Percentiles rank a stretch among this genome's conserved stretches.
phyloP scores from a whole-genome alignment of 2,329 filamentous ascomycete species.

The Fusarium equiseti region DNA sequence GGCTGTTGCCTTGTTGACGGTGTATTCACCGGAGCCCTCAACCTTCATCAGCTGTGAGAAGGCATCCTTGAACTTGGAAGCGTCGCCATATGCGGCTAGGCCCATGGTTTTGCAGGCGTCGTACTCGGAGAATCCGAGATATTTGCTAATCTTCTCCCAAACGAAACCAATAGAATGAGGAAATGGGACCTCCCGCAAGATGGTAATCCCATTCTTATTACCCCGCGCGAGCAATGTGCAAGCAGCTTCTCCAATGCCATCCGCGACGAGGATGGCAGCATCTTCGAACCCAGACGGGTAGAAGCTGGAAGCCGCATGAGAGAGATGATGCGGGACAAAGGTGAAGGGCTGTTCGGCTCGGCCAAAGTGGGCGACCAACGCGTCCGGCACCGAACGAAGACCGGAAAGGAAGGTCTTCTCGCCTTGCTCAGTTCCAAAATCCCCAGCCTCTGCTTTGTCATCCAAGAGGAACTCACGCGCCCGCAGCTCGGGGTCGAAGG shows the following conservation, averaged over 20 bases:
- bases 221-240: neutral
- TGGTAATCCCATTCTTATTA: neutral
- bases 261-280: neutral
- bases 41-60: neutral
- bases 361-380: neutral
- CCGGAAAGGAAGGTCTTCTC: neutral
- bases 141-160: neutral
- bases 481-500: neutral
- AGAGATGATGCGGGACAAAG: neutral
- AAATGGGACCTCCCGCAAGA: neutral
- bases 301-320: neutral
- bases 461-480: neutral
- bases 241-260: neutral
- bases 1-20: neutral
- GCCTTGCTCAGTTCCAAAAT: neutral
- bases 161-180: neutral
- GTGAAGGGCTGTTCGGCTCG: neutral
- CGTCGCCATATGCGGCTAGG: neutral
- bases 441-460: neutral
- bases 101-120: neutral
- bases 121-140: neutral
- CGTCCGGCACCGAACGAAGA: neutral
- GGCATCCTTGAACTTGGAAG: neutral
- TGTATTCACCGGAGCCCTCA: neutral
- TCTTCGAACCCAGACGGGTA: neutral